Evolutionary conservation across 306 rosid species (phyloP), one percentile per base, ranked within the genome.

Genomic region (Ormosia semicastrata): DNA sequence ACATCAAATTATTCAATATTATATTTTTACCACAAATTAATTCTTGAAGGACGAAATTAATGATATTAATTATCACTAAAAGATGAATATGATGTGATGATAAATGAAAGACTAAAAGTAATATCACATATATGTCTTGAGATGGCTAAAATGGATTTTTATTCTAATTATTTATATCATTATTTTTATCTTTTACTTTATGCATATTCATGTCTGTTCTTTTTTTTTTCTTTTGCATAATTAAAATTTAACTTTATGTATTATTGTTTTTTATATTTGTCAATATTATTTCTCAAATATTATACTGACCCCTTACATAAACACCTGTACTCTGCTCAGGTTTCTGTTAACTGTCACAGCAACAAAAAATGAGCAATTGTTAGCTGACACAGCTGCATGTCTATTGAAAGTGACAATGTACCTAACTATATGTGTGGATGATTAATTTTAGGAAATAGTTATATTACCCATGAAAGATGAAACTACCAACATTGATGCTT

Each of bases 321-420:
- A 29, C 65, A 6, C n/a, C 3, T 8, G 39, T 9, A 8, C 1
- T 7, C 6, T 7, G n/a, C 44, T 76, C 24, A n/a, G 47, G 40
- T 76, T 64, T 72, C 39, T 79, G 62, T 47, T 37, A 33, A 65
- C 67, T 34, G 69, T 81, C 32, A 14, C 78, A 39, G n/a, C 82
- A 78, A 68, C 66, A 59, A 10, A 40, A 40, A 75, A 76, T 15
- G 14, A 39, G 53, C 15, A 73, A 85, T 71, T 74, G 56, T 46
- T 67, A 73, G 40, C 64, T 71, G 85, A 85, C 71, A 62, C 73
- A 40, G 32, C 80, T 82, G 58, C 83, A 63, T 32, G 70, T 46
- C 53, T 15, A 62, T 82, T 54, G 87, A 82, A 37, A 76, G 81
- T 62, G 91, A 82, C 82, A 49, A 77, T 66, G 49, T 64, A 62